Percentiles rank a stretch among this genome's conserved stretches.
Evolutionary conservation across 148 eudicot genomes (phyloP).

Genomic region (Dysphania ambrosioides): DNA sequence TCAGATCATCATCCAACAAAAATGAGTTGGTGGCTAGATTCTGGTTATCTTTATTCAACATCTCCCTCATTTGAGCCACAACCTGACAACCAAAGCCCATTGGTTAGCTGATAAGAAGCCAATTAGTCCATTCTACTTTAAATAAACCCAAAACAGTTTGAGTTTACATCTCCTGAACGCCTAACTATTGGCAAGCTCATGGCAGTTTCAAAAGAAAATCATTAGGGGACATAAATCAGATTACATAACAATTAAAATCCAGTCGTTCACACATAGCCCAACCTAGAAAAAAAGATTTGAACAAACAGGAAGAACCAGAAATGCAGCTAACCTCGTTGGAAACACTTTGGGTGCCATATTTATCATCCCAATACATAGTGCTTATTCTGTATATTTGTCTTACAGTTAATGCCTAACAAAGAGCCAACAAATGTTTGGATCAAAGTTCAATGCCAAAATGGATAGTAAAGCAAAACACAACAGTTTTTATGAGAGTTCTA

Average conservation of each 20-base stretch:
- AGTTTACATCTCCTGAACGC: background rate
- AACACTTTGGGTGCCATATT: constrained; percentile 97
- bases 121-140: background rate
- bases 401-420: constrained; percentile 77
- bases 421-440: background rate
- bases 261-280: background rate
- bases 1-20: constrained; percentile 92
- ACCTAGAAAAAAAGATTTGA: background rate
- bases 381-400: constrained; percentile 96
- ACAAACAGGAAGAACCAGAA: background rate
- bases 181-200: background rate
- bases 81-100: constrained; percentile 50
- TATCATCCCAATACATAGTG: constrained; percentile 99
- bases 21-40: constrained; percentile 88
- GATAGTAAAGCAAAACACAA: background rate
- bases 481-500: too few species aligned
- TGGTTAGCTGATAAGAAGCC: constrained; percentile 6
- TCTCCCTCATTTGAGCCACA: constrained; percentile 94
- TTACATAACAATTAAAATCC: background rate
- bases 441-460: background rate
- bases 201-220: background rate
- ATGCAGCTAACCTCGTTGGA: constrained; percentile 73
- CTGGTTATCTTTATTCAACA: constrained; percentile 81
- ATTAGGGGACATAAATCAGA: background rate
- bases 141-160: background rate